phyloP scores from a whole-genome alignment of 257 asterid species.

The Ballota nigra region DNA sequence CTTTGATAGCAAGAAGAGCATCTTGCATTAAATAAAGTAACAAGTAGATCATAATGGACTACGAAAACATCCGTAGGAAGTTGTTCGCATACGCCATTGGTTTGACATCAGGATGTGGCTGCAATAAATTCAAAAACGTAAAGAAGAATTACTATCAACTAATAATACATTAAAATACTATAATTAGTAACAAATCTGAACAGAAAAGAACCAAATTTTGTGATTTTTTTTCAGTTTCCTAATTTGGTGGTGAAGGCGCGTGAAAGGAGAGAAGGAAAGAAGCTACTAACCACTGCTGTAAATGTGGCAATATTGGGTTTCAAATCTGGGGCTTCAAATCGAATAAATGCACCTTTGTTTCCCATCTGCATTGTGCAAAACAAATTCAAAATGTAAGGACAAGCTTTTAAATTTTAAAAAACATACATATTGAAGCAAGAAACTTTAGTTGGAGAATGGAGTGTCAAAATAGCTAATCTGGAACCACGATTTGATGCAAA shows the following conservation, averaged over 20 bases:
- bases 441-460: background rate
- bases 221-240: background rate
- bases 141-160: background rate
- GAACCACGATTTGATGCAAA: background rate
- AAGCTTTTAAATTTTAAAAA: background rate
- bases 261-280: slow-evolving; percentile 22
- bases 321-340: slow-evolving; percentile 85
- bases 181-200: background rate
- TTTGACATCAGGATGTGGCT: slow-evolving; percentile 96
- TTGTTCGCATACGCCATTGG: slow-evolving; percentile 98
- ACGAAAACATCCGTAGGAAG: slow-evolving; percentile 82
- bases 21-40: slow-evolving; percentile 19
- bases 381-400: slow-evolving; percentile 18
- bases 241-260: background rate
- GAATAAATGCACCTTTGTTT: slow-evolving; percentile 97
- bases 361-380: slow-evolving; percentile 74
- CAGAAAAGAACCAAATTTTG: background rate
- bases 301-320: slow-evolving; percentile 84
- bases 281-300: slow-evolving; percentile 90
- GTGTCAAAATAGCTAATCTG: background rate
- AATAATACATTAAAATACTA: background rate
- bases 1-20: slow-evolving; percentile 23
- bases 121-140: slow-evolving; percentile 25
- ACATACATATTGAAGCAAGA: background rate
- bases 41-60: slow-evolving; percentile 19